Evolutionary conservation across 129 eudicot genomes (phyloP), one percentile per base, ranked within the genome.

Genomic region (Helianthus annuus): DNA sequence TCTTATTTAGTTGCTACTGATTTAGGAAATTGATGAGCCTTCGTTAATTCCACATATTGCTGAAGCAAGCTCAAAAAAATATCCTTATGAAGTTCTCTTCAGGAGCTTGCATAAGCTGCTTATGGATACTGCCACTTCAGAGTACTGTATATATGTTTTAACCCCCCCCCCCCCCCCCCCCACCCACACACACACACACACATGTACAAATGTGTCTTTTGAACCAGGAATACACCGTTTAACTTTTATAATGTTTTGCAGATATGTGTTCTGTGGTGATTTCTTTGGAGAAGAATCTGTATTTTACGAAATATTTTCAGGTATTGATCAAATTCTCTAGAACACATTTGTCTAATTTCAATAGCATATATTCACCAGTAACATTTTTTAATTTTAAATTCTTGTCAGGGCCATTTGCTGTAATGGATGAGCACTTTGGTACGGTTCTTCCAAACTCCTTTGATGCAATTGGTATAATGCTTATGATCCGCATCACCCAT

Each of bases 61-160:
- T 69, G 98, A 94, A 88, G 98, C 98, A 66, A 94, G 90, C 81
- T 84, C 97, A 65, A 85, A 79, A 76, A 94, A 94, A 83, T 94
- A 90, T 83, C 98, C 98, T 55, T 94, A 94, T 86, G 98, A 94
- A 90, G 97, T 94, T 73, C 98, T 94, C 72, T 94, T 94, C 79
- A 85, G 98, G 86, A 94, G 98, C 83, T 84, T 94, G 85, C 98
- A 94, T 86, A 94, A 94, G 87, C 85, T 94, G 85, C 97, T 94
- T 16, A 90, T 94, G 98, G 98, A 94, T 74, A 87, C 98, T 56
- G 98, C 98, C 62, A 82, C 97, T 84, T 94, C 98, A 64, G 98
- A 94, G 98, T 94, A 94, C 65, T 78, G 42, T 59, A 68, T 48
- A 58, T 68, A 24, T 52, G 5, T 70, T 51, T 32, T 71, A 40